These are phyloP conservation scores for Phialemoniopsis sp. DNA, from an alignment of 2,329 filamentous ascomycete species.

Conservation along the genomic window DNA sequence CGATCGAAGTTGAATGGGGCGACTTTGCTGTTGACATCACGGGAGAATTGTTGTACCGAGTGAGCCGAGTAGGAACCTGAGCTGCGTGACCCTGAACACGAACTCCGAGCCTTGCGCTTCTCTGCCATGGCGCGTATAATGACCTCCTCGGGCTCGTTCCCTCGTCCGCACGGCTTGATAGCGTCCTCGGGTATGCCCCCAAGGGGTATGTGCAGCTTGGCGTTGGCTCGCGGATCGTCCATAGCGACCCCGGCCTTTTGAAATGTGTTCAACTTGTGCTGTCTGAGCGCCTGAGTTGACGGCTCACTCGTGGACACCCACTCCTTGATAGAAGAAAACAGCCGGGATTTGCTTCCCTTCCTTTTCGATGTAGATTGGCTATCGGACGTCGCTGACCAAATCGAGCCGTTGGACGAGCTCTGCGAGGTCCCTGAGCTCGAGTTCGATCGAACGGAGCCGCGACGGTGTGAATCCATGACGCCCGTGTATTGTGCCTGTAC, in stretches of 20 bases:
- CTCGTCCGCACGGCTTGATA: constrained; percentile 36
- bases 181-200: constrained; percentile 38
- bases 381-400: too few species aligned
- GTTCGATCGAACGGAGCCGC: too few species aligned
- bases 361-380: too few species aligned
- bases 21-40: not conserved
- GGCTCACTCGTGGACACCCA: constrained; percentile 47
- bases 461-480: too few species aligned
- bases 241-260: constrained; percentile 36
- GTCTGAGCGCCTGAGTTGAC: constrained; percentile 41
- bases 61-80: constrained; percentile 29
- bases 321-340: constrained; percentile 38
- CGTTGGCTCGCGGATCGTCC: constrained; percentile 36
- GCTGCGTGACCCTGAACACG: constrained; percentile 14
- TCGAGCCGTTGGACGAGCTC: too few species aligned
- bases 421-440: too few species aligned
- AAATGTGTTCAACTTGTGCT: constrained; percentile 37
- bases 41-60: too few species aligned
- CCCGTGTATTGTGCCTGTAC: too few species aligned
- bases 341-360: constrained; percentile 12
- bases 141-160: constrained; percentile 41
- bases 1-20: too few species aligned
- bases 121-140: constrained; percentile 26
- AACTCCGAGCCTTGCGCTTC: constrained; percentile 17
- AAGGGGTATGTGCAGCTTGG: constrained; percentile 41